These are phyloP conservation scores for Populus alba DNA, from an alignment of 345 rosid genomes.

Conservation along the genomic window DNA sequence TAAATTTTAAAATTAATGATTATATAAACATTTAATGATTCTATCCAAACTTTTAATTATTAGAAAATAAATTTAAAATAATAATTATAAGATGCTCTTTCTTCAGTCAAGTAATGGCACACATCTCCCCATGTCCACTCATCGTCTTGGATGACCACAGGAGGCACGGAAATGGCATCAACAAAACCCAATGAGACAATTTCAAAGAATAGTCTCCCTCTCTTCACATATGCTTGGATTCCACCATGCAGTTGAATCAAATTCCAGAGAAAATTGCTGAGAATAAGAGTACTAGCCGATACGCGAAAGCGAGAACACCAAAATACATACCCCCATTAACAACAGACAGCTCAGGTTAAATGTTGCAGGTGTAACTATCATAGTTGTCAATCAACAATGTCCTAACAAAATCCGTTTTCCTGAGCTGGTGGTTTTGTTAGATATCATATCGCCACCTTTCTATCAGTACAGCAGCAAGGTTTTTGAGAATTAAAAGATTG, in stretches of 20 bases:
- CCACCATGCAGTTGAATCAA: background rate
- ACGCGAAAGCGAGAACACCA: background rate
- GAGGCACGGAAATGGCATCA: constrained; percentile 54
- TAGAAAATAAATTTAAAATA: too few species aligned
- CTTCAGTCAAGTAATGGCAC: constrained; percentile 54
- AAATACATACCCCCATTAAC: constrained; percentile 68
- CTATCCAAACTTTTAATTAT: too few species aligned
- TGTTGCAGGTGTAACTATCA: constrained; percentile 94
- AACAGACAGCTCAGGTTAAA: constrained; percentile 74
- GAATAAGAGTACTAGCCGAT: background rate
- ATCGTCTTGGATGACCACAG: constrained; percentile 79
- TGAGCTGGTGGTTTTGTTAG: too few species aligned
- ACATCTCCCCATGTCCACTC: constrained; percentile 81
- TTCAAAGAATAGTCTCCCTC: background rate
- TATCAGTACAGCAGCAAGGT: constrained; percentile 4
- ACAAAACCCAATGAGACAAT: background rate
- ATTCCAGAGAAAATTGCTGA: too few species aligned
- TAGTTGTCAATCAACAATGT: constrained; percentile 89
- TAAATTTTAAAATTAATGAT: too few species aligned
- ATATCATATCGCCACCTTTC: constrained; percentile 20
- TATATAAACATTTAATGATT: too few species aligned
- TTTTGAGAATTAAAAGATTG: too few species aligned
- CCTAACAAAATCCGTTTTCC: constrained; percentile 66
- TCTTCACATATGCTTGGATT: background rate
- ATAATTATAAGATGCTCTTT: constrained; percentile 25